Conservation (phyloP, 2,329 filamentous ascomycete species). For the Pseudogymnoascus sp. region DNA sequence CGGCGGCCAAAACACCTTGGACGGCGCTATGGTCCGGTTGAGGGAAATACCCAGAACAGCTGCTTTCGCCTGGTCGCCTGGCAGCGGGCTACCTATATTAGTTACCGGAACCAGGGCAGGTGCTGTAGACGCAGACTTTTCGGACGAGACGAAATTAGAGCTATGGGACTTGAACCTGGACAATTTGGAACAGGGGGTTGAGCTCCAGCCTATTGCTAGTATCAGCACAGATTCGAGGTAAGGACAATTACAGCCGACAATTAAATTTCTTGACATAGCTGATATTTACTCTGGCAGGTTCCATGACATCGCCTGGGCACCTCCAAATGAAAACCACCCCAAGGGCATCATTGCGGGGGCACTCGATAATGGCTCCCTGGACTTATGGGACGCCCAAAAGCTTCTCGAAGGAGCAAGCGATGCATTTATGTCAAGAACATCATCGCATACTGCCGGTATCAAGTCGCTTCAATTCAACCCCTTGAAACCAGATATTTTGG, state of each 20-base stretch:
- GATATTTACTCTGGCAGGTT: constrained; percentile 54
- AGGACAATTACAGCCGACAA: constrained; percentile 14
- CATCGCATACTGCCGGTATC: constrained; percentile 85
- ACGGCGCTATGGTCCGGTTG: constrained; percentile 74
- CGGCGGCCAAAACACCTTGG: constrained; percentile 9
- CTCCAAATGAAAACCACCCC: constrained; percentile 68
- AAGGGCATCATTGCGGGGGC: constrained; percentile 90
- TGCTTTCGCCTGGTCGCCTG: constrained; percentile 93
- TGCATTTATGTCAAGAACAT: constrained; percentile 76
- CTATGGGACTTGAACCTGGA: constrained; percentile 90
- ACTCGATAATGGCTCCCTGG: constrained; percentile 86
- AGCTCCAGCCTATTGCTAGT: constrained; percentile 78
- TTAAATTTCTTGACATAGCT: constrained; percentile 16
- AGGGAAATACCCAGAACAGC: constrained; percentile 95
- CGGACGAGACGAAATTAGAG: constrained; percentile 92
- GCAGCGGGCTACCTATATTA: constrained; percentile 67
- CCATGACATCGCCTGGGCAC: constrained; percentile 93
- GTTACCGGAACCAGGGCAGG: constrained; percentile 92
- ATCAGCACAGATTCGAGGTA: constrained; percentile 88
- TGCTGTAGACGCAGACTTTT: constrained; percentile 94
- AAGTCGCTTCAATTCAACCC: constrained; percentile 97
- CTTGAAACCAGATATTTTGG: constrained; percentile 79
- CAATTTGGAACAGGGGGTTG: constrained; percentile 63
- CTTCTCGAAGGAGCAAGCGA: constrained; percentile 53
- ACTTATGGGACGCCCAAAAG: constrained; percentile 83